Conservation (phyloP, 257 asterid species). For the Linaria vulgaris region DNA sequence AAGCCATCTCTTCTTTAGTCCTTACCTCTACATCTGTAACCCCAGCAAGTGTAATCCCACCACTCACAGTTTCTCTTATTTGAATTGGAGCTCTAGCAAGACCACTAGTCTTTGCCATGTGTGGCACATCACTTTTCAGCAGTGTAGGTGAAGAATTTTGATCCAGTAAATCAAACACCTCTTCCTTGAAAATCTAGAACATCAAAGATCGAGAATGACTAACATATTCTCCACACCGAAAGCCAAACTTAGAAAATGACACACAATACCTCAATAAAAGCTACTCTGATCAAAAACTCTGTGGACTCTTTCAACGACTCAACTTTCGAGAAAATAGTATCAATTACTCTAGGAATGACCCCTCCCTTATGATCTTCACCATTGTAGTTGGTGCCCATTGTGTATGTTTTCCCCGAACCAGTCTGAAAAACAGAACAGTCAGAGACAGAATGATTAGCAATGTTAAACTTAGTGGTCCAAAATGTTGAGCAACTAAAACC, state of each 20-base stretch:
- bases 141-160: constrained; percentile 33
- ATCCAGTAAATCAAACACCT: constrained; percentile 85
- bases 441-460: constrained; percentile 19
- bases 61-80: constrained; percentile 79
- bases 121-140: constrained; percentile 39
- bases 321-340: constrained; percentile 65
- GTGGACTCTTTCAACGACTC: constrained; percentile 60
- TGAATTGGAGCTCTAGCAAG: constrained; percentile 87
- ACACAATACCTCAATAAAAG: constrained; percentile 82
- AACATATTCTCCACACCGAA: not conserved
- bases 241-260: constrained; percentile 14
- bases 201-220: constrained; percentile 7
- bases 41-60: constrained; percentile 93
- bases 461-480: not conserved
- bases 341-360: constrained; percentile 88
- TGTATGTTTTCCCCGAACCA: constrained; percentile 96
- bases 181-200: constrained; percentile 90
- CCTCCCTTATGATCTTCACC: constrained; percentile 76
- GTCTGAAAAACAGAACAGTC: constrained; percentile 51
- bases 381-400: constrained; percentile 97
- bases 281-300: constrained; percentile 78
- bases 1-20: constrained; percentile 90
- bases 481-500: not conserved
- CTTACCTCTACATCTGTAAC: constrained; percentile 93
- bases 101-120: constrained; percentile 40